phyloP scores from a whole-genome alignment of 2,329 filamentous ascomycete species.

The Westerdykella sp. region DNA sequence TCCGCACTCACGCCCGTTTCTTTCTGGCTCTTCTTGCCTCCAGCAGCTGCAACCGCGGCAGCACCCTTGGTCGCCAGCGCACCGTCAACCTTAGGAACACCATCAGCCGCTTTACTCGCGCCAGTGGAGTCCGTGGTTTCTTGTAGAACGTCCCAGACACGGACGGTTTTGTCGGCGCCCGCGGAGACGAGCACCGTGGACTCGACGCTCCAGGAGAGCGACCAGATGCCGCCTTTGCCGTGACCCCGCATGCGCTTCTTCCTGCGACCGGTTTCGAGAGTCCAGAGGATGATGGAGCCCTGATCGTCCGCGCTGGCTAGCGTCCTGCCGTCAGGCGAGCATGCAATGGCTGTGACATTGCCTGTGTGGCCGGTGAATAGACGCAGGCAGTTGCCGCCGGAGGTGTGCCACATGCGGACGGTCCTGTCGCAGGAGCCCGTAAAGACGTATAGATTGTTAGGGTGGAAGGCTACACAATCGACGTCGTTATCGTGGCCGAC shows the following conservation, averaged over 20 bases:
- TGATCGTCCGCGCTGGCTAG: slow-evolving; percentile 85
- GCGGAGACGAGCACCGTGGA: slow-evolving; percentile 85
- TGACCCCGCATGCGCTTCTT: slow-evolving; percentile 93
- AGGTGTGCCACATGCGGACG: slow-evolving; percentile 95
- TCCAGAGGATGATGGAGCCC: slow-evolving; percentile 92
- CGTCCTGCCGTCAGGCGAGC: slow-evolving; percentile 79
- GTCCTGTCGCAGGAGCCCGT: slow-evolving; percentile 90
- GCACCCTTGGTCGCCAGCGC: slow-evolving; percentile 48
- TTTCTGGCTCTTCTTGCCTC: slow-evolving; percentile 68
- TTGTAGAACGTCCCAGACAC: slow-evolving; percentile 84
- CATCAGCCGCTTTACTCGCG: slow-evolving; percentile 46
- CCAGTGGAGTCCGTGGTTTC: slow-evolving; percentile 47
- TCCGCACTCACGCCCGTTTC: slow-evolving; percentile 87
- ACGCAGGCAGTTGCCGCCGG: slow-evolving; percentile 77
- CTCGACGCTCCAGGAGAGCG: slow-evolving; percentile 87
- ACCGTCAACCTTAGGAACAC: slow-evolving; percentile 47
- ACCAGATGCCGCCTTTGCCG: slow-evolving; percentile 88
- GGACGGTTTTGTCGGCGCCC: slow-evolving; percentile 85
- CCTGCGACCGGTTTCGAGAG: slow-evolving; percentile 75
- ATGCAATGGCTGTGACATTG: slow-evolving; percentile 77
- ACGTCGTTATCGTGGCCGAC: slow-evolving; percentile 90
- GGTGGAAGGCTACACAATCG: slow-evolving; percentile 89
- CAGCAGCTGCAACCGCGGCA: slow-evolving; percentile 29
- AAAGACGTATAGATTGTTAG: slow-evolving; percentile 89
- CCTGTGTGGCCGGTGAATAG: slow-evolving; percentile 89